Percentiles rank a stretch among this genome's conserved stretches.
phyloP scores from a whole-genome alignment of 768 basidiomycete genomes.

The Grammothele lineata region DNA sequence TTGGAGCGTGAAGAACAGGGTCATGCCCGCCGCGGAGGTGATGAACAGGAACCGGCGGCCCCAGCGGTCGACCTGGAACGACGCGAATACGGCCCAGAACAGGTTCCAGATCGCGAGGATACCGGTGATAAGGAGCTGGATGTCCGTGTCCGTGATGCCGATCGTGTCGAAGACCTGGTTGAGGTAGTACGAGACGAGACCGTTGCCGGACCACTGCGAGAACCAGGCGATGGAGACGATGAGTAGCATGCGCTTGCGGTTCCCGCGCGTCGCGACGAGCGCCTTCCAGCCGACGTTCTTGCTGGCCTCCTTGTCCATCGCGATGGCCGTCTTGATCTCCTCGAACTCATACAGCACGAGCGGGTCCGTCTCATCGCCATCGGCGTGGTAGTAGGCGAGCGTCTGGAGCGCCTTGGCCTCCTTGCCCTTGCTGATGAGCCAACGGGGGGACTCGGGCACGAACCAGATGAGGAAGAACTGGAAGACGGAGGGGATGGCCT shows the following conservation, averaged over 20 bases:
- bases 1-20: slow-evolving; percentile 63
- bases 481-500: slow-evolving; percentile 63
- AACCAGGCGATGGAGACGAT: slow-evolving; percentile 78
- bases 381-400: slow-evolving; percentile 81
- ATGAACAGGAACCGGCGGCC: slow-evolving; percentile 74
- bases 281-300: slow-evolving; percentile 57
- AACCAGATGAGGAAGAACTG: slow-evolving; percentile 66
- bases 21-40: slow-evolving; percentile 54
- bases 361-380: slow-evolving; percentile 65
- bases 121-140: slow-evolving; percentile 77
- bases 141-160: slow-evolving; percentile 56
- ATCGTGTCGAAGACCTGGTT: slow-evolving; percentile 66
- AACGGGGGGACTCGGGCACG: slow-evolving; percentile 83
- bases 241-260: slow-evolving; percentile 72
- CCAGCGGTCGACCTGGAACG: slow-evolving; percentile 57
- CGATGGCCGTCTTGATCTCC: slow-evolving; percentile 77
- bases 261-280: slow-evolving; percentile 62
- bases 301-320: slow-evolving; percentile 51
- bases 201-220: slow-evolving; percentile 85
- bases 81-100: slow-evolving; percentile 51
- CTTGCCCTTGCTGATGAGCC: slow-evolving; percentile 70
- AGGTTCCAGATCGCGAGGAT: slow-evolving; percentile 84
- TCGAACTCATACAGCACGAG: slow-evolving; percentile 71
- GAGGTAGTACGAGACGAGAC: slow-evolving; percentile 82
- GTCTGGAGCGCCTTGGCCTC: slow-evolving; percentile 63